phyloP scores from a whole-genome alignment of 2,329 filamentous ascomycete species.

The Monilinia fructigena region DNA sequence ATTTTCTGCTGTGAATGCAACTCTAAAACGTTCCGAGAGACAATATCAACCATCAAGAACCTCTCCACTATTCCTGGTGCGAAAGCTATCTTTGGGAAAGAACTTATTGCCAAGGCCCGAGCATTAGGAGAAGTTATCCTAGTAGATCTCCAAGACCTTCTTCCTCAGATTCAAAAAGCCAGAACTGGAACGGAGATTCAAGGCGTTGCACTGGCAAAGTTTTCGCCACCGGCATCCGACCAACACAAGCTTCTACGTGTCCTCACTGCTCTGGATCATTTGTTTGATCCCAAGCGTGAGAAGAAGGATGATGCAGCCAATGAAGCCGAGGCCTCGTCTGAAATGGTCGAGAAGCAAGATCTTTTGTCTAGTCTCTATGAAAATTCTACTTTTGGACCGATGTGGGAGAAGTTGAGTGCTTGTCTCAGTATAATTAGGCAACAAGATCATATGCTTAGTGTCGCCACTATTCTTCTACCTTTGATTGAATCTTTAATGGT shows the following conservation, averaged over 20 bases:
- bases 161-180: conserved; percentile 83
- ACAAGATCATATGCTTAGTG: conserved; percentile 93
- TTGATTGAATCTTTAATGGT: conserved; percentile 98
- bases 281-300: conserved; percentile 82
- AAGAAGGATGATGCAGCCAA: conserved; percentile 50
- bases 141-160: conserved; percentile 76
- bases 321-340: conserved; percentile 46
- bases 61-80: conserved; percentile 89
- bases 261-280: conserved; percentile 88
- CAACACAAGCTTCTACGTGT: conserved; percentile 94
- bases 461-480: conserved; percentile 91
- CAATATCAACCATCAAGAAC: conserved; percentile 97
- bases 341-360: conserved; percentile 70
- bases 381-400: conserved; percentile 80
- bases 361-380: conserved; percentile 86
- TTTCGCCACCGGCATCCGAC: conserved; percentile 92
- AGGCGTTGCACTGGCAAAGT: conserved; percentile 88
- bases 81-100: conserved; percentile 86
- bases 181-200: conserved; percentile 92
- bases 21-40: conserved; percentile 97
- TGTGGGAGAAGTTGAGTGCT: conserved; percentile 90
- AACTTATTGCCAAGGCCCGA: conserved; percentile 85
- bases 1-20: conserved; percentile 97
- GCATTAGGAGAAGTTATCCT: conserved; percentile 81
- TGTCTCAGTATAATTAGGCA: conserved; percentile 86